Evolutionary conservation across 2,329 filamentous ascomycete species (phyloP).

Genomic region (Alternaria alternata): DNA sequence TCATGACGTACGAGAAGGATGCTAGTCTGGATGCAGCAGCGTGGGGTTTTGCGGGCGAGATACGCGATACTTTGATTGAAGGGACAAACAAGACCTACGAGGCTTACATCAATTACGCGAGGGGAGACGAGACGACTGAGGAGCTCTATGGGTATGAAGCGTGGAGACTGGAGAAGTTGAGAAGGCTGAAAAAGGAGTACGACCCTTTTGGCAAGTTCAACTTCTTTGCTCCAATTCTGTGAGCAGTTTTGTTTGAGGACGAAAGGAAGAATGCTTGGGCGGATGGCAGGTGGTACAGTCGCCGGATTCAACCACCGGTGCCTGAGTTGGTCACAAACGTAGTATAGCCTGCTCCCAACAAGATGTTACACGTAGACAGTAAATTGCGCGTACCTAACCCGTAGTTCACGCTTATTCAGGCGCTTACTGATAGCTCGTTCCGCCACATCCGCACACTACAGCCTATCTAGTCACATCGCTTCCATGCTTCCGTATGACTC

Average conservation of each 20-base stretch:
- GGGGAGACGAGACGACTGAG: conserved; percentile 39
- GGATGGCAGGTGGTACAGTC: background rate
- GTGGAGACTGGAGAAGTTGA: conserved; percentile 45
- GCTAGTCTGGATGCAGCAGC: conserved; percentile 24
- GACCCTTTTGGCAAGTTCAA: conserved; percentile 44
- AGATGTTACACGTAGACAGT: background rate
- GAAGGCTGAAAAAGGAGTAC: conserved; percentile 42
- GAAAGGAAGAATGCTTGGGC: background rate
- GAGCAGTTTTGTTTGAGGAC: background rate
- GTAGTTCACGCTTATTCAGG: conserved; percentile 16
- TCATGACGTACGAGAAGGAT: conserved; percentile 26
- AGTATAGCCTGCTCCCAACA: background rate
- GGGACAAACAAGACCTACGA: conserved; percentile 16
- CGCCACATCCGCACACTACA: conserved; percentile 2
- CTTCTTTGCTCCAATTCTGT: conserved; percentile 38
- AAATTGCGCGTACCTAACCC: background rate
- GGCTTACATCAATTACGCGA: conserved; percentile 48
- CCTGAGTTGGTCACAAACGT: background rate
- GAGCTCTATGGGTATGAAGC: conserved; percentile 45
- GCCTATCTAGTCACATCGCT: conserved; percentile 2
- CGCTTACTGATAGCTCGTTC: conserved; percentile 9
- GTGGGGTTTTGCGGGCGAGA: conserved; percentile 14
- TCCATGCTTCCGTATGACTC: background rate
- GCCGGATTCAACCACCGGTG: background rate
- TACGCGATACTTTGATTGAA: conserved; percentile 19